Conservation (phyloP, 2,329 filamentous ascomycete genomes). For the Chaetomium sp. region DNA sequence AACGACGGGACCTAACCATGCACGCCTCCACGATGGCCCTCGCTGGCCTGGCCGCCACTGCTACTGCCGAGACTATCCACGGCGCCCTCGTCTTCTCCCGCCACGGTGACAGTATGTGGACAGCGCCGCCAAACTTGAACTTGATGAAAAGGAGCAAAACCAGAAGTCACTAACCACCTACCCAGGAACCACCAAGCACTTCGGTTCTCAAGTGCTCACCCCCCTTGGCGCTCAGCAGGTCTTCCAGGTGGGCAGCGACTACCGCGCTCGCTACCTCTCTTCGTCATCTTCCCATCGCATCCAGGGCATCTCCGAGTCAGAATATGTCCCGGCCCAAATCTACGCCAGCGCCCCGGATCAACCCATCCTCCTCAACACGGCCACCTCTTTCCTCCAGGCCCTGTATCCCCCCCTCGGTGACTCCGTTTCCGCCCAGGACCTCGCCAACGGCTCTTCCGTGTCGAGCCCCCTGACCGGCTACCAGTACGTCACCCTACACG, state of each 20-base stretch:
- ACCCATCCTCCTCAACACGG: constrained; percentile 77
- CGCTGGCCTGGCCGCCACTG: constrained; percentile 40
- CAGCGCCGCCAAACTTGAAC: background rate
- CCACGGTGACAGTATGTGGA: constrained; percentile 76
- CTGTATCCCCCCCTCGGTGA: constrained; percentile 77
- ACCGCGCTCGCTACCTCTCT: constrained; percentile 73
- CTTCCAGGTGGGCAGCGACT: constrained; percentile 72
- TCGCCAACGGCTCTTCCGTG: constrained; percentile 70
- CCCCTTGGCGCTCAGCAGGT: constrained; percentile 78
- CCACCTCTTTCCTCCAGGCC: constrained; percentile 78
- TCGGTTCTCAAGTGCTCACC: constrained; percentile 72
- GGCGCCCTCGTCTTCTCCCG: constrained; percentile 87
- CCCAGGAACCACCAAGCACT: constrained; percentile 63
- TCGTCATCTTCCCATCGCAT: constrained; percentile 62
- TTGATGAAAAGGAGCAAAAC: background rate
- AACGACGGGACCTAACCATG: constrained; percentile 16
- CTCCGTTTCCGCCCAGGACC: constrained; percentile 48
- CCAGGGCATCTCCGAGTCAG: constrained; percentile 63
- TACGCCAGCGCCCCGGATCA: constrained; percentile 72
- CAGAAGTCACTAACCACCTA: background rate
- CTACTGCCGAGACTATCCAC: constrained; percentile 66
- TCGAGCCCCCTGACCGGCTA: constrained; percentile 74
- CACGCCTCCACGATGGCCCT: constrained; percentile 39
- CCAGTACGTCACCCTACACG: constrained; percentile 76
- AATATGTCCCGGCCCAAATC: constrained; percentile 71